A percentile compares a stretch with the other conserved stretches of the same genome.
These are phyloP conservation scores for Triticum urartu DNA, from an alignment of 176 grass and related monocot species.

Conservation along the genomic window DNA sequence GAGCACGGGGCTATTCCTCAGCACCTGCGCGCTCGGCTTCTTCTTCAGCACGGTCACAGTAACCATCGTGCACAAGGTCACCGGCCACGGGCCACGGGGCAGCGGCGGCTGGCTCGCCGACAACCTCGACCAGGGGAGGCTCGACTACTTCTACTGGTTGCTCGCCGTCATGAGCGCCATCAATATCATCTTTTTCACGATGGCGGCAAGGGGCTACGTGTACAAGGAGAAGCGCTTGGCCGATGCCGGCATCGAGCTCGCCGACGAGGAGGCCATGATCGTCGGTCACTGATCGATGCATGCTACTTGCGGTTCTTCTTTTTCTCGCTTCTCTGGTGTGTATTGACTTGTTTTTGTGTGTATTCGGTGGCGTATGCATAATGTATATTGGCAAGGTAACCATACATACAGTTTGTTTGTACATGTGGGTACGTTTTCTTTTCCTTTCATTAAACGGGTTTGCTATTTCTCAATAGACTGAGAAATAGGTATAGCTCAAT, in stretches of 20 bases:
- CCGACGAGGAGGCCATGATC: slow-evolving; percentile 49
- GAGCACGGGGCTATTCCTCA: slow-evolving; percentile 96
- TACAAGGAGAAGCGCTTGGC: slow-evolving; percentile 87
- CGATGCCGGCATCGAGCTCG: slow-evolving; percentile 57
- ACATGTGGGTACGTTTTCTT: neutral
- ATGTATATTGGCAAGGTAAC: slow-evolving; percentile 22
- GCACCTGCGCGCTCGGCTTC: slow-evolving; percentile 84
- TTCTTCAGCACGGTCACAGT: slow-evolving; percentile 88
- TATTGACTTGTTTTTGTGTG: slow-evolving; percentile 26
- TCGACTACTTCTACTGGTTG: slow-evolving; percentile 97
- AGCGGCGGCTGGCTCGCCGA: slow-evolving; percentile 65
- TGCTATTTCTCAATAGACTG: too few species aligned
- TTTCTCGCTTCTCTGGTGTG: neutral
- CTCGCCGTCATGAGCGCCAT: slow-evolving; percentile 56
- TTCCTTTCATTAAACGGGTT: neutral
- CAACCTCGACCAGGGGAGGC: slow-evolving; percentile 73
- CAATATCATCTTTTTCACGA: slow-evolving; percentile 55
- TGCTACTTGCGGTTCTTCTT: neutral
- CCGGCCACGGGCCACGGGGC: slow-evolving; percentile 15
- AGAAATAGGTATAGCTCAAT: too few species aligned
- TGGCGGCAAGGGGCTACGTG: slow-evolving; percentile 58
- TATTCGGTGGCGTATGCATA: slow-evolving; percentile 31
- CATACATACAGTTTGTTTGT: slow-evolving; percentile 22
- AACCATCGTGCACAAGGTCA: slow-evolving; percentile 68
- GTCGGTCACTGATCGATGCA: slow-evolving; percentile 33